Conservation (phyloP, 345 rosid genomes). For the Geranium brycei region DNA sequence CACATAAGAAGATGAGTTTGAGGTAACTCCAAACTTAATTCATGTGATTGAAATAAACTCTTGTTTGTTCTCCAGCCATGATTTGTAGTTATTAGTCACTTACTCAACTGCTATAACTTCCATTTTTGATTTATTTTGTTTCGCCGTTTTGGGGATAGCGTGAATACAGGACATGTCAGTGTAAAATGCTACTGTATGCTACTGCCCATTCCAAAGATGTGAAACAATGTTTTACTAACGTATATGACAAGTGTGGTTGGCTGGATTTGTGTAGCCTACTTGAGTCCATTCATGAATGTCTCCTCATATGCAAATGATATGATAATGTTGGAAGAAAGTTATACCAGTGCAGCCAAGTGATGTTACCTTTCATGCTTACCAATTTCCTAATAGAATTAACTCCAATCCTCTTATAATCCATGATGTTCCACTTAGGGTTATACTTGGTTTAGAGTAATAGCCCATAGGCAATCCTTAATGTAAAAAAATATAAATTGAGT, state of each 20-base stretch:
- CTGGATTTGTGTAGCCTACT: neutral
- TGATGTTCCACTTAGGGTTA: neutral
- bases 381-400: too few relatives aligned
- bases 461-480: neutral
- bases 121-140: too few relatives aligned
- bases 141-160: neutral
- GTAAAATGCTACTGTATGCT: neutral
- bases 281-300: neutral
- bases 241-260: neutral
- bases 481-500: neutral
- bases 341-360: neutral
- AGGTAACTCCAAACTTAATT: slow-evolving; percentile 28
- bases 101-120: neutral
- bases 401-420: too few relatives aligned
- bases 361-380: neutral
- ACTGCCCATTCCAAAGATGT: neutral
- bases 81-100: neutral
- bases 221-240: neutral
- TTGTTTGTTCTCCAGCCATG: neutral
- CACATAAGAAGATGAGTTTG: slow-evolving; percentile 63
- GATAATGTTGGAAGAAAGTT: neutral
- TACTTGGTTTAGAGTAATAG: neutral
- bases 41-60: neutral
- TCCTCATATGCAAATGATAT: neutral
- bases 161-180: neutral